phyloP scores from a whole-genome alignment of 1,284 basidiomycete species.

The Ustilago hordei region DNA sequence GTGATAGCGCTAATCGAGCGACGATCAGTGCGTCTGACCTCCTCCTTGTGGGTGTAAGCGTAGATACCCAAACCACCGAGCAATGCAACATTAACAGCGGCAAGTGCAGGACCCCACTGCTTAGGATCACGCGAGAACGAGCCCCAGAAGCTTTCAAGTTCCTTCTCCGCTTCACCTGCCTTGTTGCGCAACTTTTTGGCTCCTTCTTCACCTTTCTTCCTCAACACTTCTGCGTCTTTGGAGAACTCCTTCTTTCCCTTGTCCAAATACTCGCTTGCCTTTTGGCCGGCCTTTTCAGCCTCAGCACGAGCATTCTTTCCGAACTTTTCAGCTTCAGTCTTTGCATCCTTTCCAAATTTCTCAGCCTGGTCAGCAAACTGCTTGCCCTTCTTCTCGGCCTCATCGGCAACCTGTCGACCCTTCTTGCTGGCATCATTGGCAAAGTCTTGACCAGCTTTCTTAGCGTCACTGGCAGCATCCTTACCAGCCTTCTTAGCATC shows the following conservation, averaged over 20 bases:
- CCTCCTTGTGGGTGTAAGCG: constrained; percentile 64
- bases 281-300: constrained; percentile 48
- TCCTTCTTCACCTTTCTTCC: constrained; percentile 54
- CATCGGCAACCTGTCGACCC: constrained; percentile 25
- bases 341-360: constrained; percentile 29
- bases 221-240: constrained; percentile 45
- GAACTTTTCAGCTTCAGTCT: constrained; percentile 37
- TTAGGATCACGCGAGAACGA: constrained; percentile 63
- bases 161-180: constrained; percentile 60
- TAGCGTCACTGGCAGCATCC: constrained; percentile 30
- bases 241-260: constrained; percentile 49
- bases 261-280: constrained; percentile 46
- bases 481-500: constrained; percentile 25
- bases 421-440: constrained; percentile 35
- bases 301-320: constrained; percentile 41
- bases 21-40: constrained; percentile 59
- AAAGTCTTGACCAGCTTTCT: constrained; percentile 21
- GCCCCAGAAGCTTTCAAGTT: constrained; percentile 56
- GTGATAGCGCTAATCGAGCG: constrained; percentile 57
- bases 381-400: constrained; percentile 30
- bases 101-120: constrained; percentile 65
- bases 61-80: constrained; percentile 65
- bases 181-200: constrained; percentile 53
- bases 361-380: constrained; percentile 49
- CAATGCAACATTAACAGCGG: constrained; percentile 63